Evolutionary conservation across 2,329 filamentous ascomycete genomes (phyloP), one percentile per base, ranked within the genome.

Genomic region (Cercospora nicotianae): DNA sequence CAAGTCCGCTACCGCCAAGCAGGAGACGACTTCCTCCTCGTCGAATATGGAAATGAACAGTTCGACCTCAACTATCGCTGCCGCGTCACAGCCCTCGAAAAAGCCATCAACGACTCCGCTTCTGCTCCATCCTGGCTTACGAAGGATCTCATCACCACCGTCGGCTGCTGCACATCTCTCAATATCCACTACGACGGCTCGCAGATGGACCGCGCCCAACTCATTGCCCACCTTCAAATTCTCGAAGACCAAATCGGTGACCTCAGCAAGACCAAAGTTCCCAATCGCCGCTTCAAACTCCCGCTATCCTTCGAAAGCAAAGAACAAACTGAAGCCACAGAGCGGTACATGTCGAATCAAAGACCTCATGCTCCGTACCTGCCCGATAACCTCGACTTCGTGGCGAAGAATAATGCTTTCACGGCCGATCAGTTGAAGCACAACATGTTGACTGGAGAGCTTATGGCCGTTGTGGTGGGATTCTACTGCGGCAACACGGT

Each of bases 271-370:
- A 78, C 77, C 23, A 81, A 81, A 70, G 62, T 83, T 0, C 79
- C 81, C 1, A 80, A 79, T 5, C 79, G 81, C 42, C 73, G 79
- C 23, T 82, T 83, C 76, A 79, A 75, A 48, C 78, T 83, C 1
- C 81, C 81, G 0, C 76, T 83, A 30, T 79, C 79, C 10, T 83
- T 82, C 72, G 78, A 81, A 51, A 80, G 77, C 51, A 79, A 79
- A 66, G 77, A 79, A 16, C 80, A 82, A 68, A 75, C 81, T 20
- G 83, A 85, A 36, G 87, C 87, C 0, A 83, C 88, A 0, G 79
- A 86, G 57, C 82, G 88, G 3, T 90, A 90, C 76, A 85, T 85
- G 74, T 85, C 85, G 26, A 89, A 87, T 0, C 87, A 89, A 69
- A 83, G 88, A 6, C 82, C 85, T 1, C 83, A 87, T 60, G 88